Percentiles rank a stretch among this genome's conserved stretches.
Conservation (phyloP, 1,284 basidiomycete genomes). For the Leccinum angustisporum region DNA sequence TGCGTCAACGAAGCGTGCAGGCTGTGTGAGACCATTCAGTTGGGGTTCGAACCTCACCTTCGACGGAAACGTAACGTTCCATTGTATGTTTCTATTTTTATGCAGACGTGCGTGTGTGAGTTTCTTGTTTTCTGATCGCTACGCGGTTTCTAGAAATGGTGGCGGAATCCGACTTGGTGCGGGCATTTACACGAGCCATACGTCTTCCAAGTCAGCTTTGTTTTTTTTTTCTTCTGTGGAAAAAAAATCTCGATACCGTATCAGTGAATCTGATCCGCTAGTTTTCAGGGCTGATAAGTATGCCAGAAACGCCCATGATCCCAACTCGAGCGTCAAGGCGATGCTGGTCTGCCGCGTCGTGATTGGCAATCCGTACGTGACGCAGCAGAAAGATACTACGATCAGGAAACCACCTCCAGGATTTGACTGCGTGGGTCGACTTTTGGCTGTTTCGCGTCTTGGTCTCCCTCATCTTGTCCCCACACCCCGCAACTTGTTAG, state of each 20-base stretch:
- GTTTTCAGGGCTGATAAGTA: constrained; percentile 22
- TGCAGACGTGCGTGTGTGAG: not conserved
- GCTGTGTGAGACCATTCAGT: constrained; percentile 23
- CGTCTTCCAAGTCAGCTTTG: constrained; percentile 26
- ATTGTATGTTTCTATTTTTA: constrained; percentile 12
- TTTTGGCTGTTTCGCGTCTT: not conserved
- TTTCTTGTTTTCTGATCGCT: constrained; percentile 9
- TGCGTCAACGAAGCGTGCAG: constrained; percentile 15
- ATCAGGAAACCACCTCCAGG: constrained; percentile 19
- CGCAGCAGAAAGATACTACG: constrained; percentile 9
- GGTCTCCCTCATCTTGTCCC: not conserved
- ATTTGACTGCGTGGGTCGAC: constrained; percentile 23
- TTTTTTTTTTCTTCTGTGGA: not conserved
- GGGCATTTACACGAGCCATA: constrained; percentile 25
- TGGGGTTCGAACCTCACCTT: constrained; percentile 25
- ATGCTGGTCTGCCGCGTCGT: constrained; percentile 30
- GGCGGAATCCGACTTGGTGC: constrained; percentile 26
- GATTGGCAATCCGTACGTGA: constrained; percentile 16
- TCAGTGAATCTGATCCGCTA: not conserved
- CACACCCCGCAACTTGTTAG: constrained; percentile 7
- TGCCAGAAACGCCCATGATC: constrained; percentile 12
- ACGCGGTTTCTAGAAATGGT: constrained; percentile 7
- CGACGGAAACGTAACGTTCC: constrained; percentile 15
- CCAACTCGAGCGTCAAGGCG: constrained; percentile 15
- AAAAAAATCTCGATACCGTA: not conserved